Base-by-base conservation (phyloP, 2,329 filamentous ascomycete genomes). In the Penicillium janthinellum region DNA sequence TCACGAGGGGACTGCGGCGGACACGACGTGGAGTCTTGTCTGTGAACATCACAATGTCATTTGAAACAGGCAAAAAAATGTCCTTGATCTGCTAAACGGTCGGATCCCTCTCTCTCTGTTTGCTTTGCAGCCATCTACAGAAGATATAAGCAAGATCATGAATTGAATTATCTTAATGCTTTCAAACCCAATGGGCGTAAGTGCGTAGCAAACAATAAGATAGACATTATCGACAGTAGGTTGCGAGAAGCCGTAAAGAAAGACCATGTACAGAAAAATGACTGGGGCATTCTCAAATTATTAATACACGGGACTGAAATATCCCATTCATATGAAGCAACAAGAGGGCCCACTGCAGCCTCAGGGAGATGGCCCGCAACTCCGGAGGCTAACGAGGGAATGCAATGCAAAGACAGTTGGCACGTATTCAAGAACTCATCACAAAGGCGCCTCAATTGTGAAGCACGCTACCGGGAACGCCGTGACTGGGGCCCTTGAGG, bases 381-480 rank as follows among this genome's bases (percentile, higher is more conserved):
- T 71, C 69, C 70, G 56, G 50, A 62, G 60, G 44, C 57, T 59
- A 45, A 50, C 31, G 49, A 56, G 58, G 34, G 41, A 55, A 67
- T 64, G 64, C 62, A 65, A 56, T 42, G 50, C 50, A 53, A 52
- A 56, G 57, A 54, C 59, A 58, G 55, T 57, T 48, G 56, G 54
- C 58, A 59, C 55, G 56, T 61, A 35, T 56, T 56, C 57, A 54
- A 53, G 31, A 55, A 50, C 57, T 63, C 59, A 61, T 64, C 54
- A 57, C n/a, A 39, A 41, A 47, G 51, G 11, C 34, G 44, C 34
- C 59, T 68, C 52, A 69, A 39, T 72, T 71, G 63, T 77, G 76
- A n/a, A 76, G 69, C 49, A 78, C 76, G 62, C 74, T 77, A 56
- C 75, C 73, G 37, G 74, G 70, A 34, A 78, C 73, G 4, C 74